These are phyloP conservation scores for Kentomonas sorsogonicus DNA, from an alignment of 208 protist genomes.

Conservation along the genomic window DNA sequence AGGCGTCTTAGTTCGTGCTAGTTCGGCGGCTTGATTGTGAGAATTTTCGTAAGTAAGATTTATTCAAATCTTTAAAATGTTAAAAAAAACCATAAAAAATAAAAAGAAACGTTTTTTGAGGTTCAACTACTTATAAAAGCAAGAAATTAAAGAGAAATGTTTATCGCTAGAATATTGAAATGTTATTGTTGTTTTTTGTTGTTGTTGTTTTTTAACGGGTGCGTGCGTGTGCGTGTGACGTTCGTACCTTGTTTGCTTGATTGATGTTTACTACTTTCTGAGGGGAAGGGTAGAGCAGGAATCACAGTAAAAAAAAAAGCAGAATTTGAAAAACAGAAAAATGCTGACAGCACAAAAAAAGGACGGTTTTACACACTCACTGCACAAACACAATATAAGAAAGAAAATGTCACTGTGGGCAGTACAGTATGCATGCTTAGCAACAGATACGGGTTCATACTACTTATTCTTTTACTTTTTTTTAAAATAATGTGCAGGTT, in stretches of 20 bases:
- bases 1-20: no score
- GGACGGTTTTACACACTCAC: no score
- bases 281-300: slow-evolving; percentile 1
- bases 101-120: background rate
- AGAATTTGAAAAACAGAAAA: no score
- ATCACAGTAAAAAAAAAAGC: background rate
- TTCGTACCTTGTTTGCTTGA: background rate
- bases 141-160: background rate
- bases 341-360: no score
- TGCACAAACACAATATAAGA: no score
- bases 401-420: background rate
- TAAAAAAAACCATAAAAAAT: slow-evolving; percentile 16
- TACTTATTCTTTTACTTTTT: no score
- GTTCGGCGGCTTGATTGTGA: no score
- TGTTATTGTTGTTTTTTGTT: background rate
- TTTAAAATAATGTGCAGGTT: no score
- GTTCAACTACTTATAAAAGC: background rate
- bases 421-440: background rate
- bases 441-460: no score
- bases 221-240: background rate
- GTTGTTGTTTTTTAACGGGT: background rate
- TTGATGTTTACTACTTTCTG: no score
- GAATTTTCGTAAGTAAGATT: no score
- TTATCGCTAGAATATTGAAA: slow-evolving; percentile 5
- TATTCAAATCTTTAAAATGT: slow-evolving; percentile 1